These are phyloP conservation scores for Daldinia sp. DNA, from an alignment of 2,329 filamentous ascomycete species.

Conservation along the genomic window DNA sequence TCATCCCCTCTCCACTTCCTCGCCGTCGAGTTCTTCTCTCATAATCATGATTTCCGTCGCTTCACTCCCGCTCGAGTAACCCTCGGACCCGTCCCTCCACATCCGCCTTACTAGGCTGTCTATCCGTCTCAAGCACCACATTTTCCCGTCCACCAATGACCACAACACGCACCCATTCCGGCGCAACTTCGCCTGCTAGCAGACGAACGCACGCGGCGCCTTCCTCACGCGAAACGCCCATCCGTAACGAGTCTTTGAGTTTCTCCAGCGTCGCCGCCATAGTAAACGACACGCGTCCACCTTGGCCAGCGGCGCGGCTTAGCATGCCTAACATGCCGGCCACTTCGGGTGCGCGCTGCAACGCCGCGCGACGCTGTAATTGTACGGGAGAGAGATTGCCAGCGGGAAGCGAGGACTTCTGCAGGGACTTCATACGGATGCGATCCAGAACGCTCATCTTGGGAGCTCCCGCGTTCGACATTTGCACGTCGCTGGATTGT, in stretches of 20 bases:
- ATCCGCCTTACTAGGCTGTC: conserved; percentile 52
- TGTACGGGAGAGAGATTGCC: conserved; percentile 64
- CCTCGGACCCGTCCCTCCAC: conserved; percentile 50
- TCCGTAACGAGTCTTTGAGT: conserved; percentile 74
- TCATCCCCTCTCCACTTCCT: background rate
- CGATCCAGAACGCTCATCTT: conserved; percentile 80
- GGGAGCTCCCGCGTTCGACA: conserved; percentile 58
- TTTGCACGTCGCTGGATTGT: conserved; percentile 44
- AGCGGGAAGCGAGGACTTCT: conserved; percentile 58
- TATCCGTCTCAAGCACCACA: conserved; percentile 64
- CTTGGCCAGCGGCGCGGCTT: conserved; percentile 60
- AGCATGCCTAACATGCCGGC: conserved; percentile 76
- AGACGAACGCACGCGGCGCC: conserved; percentile 63
- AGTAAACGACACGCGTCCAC: conserved; percentile 71
- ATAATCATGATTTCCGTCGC: background rate
- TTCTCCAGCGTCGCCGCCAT: conserved; percentile 73
- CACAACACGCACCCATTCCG: conserved; percentile 67
- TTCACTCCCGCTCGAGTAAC: conserved; percentile 38
- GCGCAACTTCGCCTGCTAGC: conserved; percentile 66
- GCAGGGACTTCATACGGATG: conserved; percentile 76
- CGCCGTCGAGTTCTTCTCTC: background rate
- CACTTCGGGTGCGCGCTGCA: conserved; percentile 77
- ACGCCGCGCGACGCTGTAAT: conserved; percentile 71
- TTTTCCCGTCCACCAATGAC: conserved; percentile 66
- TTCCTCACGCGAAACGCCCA: conserved; percentile 66